Conservation (phyloP, 352 stramenopile genomes). For the Phytophthora ohioensis region DNA sequence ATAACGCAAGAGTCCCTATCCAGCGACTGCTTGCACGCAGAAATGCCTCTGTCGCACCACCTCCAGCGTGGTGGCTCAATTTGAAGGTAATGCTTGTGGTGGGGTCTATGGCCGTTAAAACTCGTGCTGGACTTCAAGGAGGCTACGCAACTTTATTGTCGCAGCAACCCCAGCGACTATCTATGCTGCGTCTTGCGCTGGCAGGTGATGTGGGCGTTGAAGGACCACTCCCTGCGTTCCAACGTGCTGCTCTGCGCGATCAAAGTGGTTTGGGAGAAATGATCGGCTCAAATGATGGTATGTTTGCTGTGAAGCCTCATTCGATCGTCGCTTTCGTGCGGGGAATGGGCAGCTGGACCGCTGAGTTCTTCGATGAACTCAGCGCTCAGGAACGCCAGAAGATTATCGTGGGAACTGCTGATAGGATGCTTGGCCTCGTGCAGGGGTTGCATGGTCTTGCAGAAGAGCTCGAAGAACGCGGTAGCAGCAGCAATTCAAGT, state of each 20-base stretch:
- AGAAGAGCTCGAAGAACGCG: constrained; percentile 22
- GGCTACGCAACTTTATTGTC: constrained; percentile 27
- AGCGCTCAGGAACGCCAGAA: constrained; percentile 21
- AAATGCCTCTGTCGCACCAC: constrained; percentile 15
- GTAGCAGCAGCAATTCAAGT: constrained; percentile 12
- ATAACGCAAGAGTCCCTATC: constrained; percentile 25
- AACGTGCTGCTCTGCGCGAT: constrained; percentile 32
- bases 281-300: constrained; percentile 31
- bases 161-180: constrained; percentile 31
- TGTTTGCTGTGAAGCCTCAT: constrained; percentile 34
- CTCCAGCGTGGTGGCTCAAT: constrained; percentile 28
- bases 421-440: constrained; percentile 27
- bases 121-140: constrained; percentile 21
- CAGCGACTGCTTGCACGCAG: constrained; percentile 30
- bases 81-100: constrained; percentile 33
- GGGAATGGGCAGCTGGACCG: constrained; percentile 25
- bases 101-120: constrained; percentile 29
- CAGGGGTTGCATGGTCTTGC: constrained; percentile 21
- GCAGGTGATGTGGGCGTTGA: constrained; percentile 33
- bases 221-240: constrained; percentile 30
- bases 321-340: constrained; percentile 30
- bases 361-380: constrained; percentile 31
- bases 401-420: constrained; percentile 20
- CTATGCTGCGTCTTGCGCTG: constrained; percentile 33
- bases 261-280: constrained; percentile 11